These are phyloP conservation scores for Umbelopsis vinacea DNA, from an alignment of 192 early-diverging fungal species.

Conservation along the genomic window DNA sequence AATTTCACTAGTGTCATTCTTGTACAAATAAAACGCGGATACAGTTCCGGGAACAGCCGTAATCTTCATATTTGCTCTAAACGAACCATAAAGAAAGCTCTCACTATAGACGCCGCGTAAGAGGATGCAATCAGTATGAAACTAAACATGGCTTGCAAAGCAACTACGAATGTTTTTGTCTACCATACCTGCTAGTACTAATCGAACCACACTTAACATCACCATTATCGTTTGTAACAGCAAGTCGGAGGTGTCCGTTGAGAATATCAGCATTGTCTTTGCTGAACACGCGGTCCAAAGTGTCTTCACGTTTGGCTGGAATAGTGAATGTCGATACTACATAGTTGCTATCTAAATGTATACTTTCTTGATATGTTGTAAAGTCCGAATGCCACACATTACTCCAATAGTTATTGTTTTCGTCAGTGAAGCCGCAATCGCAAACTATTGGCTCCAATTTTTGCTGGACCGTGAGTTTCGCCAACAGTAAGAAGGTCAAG, in stretches of 20 bases:
- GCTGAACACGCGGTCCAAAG: constrained; percentile 24
- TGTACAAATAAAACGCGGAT: constrained; percentile 36
- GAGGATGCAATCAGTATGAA: not conserved
- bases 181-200: constrained; percentile 31
- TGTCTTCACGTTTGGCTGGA: constrained; percentile 10
- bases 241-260: not conserved
- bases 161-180: not conserved
- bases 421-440: constrained; percentile 38
- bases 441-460: constrained; percentile 29
- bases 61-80: constrained; percentile 34
- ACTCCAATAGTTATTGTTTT: constrained; percentile 24
- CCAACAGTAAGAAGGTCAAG: constrained; percentile 12
- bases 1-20: constrained; percentile 35
- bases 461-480: not conserved
- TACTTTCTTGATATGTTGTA: constrained; percentile 9
- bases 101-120: constrained; percentile 3
- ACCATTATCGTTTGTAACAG: constrained; percentile 19
- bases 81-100: constrained; percentile 41
- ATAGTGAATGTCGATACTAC: constrained; percentile 28
- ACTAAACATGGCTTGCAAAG: not conserved
- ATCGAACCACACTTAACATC: constrained; percentile 23
- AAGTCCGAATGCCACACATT: constrained; percentile 34
- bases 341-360: constrained; percentile 32
- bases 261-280: constrained; percentile 23
- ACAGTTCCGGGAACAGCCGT: constrained; percentile 33